Conservation (phyloP, 352 stramenopile genomes). For the Ochromonadaceae sp. region DNA sequence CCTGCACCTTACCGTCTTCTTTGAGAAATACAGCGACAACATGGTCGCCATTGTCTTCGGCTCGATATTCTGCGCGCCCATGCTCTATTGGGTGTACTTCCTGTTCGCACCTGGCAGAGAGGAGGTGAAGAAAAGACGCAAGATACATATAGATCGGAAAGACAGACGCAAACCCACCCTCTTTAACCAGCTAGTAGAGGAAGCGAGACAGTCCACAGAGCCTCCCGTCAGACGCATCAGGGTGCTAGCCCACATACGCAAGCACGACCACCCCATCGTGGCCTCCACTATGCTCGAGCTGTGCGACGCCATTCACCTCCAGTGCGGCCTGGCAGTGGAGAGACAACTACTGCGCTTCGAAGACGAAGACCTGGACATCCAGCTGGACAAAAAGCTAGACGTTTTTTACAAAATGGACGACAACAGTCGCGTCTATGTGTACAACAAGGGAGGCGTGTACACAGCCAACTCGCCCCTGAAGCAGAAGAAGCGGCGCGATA, state of each 20-base stretch:
- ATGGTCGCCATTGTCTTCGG: not conserved
- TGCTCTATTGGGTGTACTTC: not conserved
- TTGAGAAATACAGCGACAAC: not conserved
- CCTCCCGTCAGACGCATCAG: not conserved
- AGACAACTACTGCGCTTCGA: not conserved
- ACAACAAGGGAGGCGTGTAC: not conserved
- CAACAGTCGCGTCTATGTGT: not conserved
- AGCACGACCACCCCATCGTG: conserved; percentile 1
- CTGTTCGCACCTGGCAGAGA: not conserved
- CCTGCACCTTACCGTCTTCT: not conserved
- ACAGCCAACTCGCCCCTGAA: not conserved
- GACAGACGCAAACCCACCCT: not conserved
- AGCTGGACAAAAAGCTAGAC: conserved; percentile 9
- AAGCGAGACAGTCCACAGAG: not conserved
- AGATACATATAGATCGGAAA: not conserved
- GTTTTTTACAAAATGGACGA: not conserved
- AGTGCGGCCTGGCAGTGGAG: conserved; percentile 5
- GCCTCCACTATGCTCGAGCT: conserved; percentile 5
- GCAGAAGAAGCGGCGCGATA: no score
- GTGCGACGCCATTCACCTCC: not conserved
- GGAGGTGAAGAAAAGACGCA: not conserved
- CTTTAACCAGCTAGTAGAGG: conserved; percentile 8
- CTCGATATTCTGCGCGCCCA: not conserved
- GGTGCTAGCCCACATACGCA: not conserved
- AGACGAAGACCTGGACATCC: conserved; percentile 11